phyloP scores from a whole-genome alignment of 495 filamentous ascomycete genomes.

The Penicillium desertorum region DNA sequence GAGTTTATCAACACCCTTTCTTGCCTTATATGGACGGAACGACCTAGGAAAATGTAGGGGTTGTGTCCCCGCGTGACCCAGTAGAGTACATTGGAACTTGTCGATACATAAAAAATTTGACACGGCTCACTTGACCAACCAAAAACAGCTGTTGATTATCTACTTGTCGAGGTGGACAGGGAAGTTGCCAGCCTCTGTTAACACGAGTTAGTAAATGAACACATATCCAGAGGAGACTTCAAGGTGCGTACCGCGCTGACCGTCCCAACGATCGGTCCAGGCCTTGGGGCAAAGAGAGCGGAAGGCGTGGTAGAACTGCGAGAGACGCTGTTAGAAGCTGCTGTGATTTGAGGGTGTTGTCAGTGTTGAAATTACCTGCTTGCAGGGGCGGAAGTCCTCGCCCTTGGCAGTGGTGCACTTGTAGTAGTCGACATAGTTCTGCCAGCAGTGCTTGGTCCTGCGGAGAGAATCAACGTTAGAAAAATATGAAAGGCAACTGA shows the following conservation, averaged over 20 bases:
- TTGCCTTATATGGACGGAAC: conserved; percentile 18
- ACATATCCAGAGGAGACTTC: conserved; percentile 18
- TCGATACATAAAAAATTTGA: conserved; percentile 41
- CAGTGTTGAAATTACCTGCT: conserved; percentile 63
- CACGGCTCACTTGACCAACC: conserved; percentile 27
- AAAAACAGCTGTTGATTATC: conserved; percentile 24
- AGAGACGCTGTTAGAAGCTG: conserved; percentile 8
- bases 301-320: conserved; percentile 91
- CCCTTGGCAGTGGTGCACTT: conserved; percentile 98
- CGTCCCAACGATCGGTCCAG: conserved; percentile 96
- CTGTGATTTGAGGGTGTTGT: background rate
- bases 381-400: conserved; percentile 97
- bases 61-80: conserved; percentile 39
- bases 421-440: conserved; percentile 99
- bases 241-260: conserved; percentile 79
- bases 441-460: conserved; percentile 89
- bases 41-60: conserved; percentile 26
- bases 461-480: conserved; percentile 15
- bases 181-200: conserved; percentile 86
- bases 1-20: conserved; percentile 39
- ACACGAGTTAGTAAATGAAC: conserved; percentile 16
- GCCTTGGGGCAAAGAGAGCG: conserved; percentile 92
- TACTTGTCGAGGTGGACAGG: conserved; percentile 57
- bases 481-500: background rate
- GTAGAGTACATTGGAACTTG: conserved; percentile 48